These are phyloP conservation scores for Castanopsis chinensis DNA, from an alignment of 306 rosid species.

Conservation along the genomic window DNA sequence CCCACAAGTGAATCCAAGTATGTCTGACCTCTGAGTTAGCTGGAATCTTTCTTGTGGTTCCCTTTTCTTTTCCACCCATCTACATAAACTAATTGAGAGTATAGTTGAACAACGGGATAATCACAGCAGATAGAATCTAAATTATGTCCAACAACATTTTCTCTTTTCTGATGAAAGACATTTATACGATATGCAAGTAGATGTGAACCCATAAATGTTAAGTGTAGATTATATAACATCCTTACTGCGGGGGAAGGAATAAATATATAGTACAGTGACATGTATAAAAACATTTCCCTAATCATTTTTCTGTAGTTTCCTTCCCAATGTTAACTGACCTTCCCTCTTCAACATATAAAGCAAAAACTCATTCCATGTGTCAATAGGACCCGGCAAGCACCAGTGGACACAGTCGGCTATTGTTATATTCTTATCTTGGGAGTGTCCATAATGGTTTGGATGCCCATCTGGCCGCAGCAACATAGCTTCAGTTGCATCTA, in stretches of 20 bases:
- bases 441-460: conserved; percentile 60
- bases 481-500: conserved; percentile 74
- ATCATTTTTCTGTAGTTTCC: background rate
- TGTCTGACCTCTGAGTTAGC: too few species aligned
- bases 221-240: background rate
- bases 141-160: background rate
- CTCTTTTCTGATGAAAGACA: background rate
- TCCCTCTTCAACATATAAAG: conserved; percentile 46
- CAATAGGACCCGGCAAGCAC: conserved; percentile 89
- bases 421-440: conserved; percentile 41
- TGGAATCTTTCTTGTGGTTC: too few species aligned
- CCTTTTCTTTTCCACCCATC: too few species aligned
- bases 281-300: background rate
- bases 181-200: background rate
- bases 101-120: background rate
- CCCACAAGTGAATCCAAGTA: too few species aligned
- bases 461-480: conserved; percentile 88
- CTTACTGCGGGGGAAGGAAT: background rate
- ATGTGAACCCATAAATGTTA: background rate
- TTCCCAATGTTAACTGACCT: conserved; percentile 11
- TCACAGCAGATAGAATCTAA: background rate
- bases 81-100: background rate
- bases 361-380: conserved; percentile 87
- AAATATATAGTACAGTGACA: background rate
- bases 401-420: conserved; percentile 81